Conservation (phyloP, 306 rosid species). For the Fragaria nilgerrensis region DNA sequence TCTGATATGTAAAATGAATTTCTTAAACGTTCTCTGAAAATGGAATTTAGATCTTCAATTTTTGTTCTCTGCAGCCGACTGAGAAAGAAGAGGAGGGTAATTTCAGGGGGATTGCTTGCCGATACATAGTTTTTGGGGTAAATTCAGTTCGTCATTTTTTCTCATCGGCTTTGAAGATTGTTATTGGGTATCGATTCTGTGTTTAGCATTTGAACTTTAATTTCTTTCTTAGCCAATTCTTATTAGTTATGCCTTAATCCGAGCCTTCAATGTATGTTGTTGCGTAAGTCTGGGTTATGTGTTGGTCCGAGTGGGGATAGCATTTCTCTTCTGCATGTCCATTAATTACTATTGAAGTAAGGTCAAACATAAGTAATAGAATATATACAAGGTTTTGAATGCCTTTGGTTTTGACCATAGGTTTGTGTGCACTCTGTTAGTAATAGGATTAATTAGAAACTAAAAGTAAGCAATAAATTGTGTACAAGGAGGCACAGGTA, state of each 20-base stretch:
- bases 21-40: too few species aligned
- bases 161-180: too few species aligned
- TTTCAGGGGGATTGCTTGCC: too few species aligned
- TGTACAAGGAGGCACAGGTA: not conserved
- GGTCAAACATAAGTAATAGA: not conserved
- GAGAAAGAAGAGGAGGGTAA: too few species aligned
- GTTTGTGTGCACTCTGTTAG: not conserved
- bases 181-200: too few species aligned
- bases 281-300: not conserved
- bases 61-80: too few species aligned
- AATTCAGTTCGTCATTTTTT: too few species aligned
- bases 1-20: too few species aligned
- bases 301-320: too few species aligned
- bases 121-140: too few species aligned
- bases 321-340: too few species aligned
- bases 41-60: too few species aligned
- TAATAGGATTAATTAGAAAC: not conserved
- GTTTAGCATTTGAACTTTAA: constrained; percentile 6
- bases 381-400: not conserved
- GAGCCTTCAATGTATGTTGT: not conserved
- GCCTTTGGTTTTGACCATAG: not conserved
- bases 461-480: not conserved
- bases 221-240: not conserved
- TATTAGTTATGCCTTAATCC: not conserved
- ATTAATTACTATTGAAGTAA: not conserved